These are phyloP conservation scores for Cerrena zonata DNA, from an alignment of 1,284 basidiomycete species.

Conservation along the genomic window DNA sequence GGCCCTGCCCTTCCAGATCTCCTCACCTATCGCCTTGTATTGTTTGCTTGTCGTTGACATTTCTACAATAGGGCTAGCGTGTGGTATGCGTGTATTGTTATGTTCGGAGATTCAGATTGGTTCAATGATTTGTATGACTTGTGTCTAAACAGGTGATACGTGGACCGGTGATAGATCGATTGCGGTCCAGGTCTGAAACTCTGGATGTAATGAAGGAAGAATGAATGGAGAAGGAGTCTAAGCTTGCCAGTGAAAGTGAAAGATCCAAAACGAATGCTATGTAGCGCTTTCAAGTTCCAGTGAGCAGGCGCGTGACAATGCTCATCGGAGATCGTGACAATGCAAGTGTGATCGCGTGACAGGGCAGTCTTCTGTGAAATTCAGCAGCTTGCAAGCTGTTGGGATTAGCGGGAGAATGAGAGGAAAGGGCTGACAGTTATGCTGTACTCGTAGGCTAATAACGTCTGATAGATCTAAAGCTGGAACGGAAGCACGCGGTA, in stretches of 20 bases:
- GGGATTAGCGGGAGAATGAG: not conserved
- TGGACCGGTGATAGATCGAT: too few relatives aligned
- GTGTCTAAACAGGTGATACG: too few relatives aligned
- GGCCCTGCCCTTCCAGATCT: slow-evolving; percentile 83
- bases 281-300: not conserved
- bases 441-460: not conserved
- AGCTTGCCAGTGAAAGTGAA: too few relatives aligned
- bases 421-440: too few relatives aligned
- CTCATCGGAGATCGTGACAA: too few relatives aligned
- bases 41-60: slow-evolving; percentile 73
- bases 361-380: not conserved
- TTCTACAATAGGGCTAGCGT: not conserved
- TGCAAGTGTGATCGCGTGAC: not conserved
- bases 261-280: too few relatives aligned
- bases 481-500: not conserved
- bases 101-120: too few relatives aligned
- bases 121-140: too few relatives aligned
- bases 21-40: slow-evolving; percentile 80
- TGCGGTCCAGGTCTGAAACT: too few relatives aligned
- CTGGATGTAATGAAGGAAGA: not conserved
- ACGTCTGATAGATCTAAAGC: not conserved
- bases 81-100: too few relatives aligned
- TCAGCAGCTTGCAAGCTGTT: not conserved
- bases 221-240: not conserved
- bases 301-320: not conserved